These are phyloP conservation scores for Pulveroboletus sp. DNA, from an alignment of 768 basidiomycete genomes.

Conservation along the genomic window DNA sequence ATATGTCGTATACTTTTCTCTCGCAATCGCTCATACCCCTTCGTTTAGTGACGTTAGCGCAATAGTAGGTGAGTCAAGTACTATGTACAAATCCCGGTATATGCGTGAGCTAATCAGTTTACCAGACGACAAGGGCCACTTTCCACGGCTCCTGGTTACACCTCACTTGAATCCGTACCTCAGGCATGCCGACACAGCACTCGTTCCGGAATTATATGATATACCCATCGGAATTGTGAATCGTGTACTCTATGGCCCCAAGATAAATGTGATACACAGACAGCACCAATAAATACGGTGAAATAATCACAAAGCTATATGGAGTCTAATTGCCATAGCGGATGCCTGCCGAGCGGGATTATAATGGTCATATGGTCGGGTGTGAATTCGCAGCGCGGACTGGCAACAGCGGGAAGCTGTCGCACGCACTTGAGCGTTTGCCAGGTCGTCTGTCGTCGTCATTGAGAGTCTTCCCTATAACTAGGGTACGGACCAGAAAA, in stretches of 20 bases:
- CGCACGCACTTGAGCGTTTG: neutral
- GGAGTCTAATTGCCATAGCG: neutral
- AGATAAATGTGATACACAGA: conserved; percentile 13
- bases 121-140: conserved; percentile 54
- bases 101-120: conserved; percentile 9
- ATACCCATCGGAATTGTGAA: conserved; percentile 81
- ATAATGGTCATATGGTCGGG: conserved; percentile 8
- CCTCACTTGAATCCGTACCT: conserved; percentile 41
- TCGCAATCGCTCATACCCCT: conserved; percentile 71
- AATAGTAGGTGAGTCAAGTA: conserved; percentile 52
- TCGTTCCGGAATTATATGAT: conserved; percentile 69
- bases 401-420: neutral
- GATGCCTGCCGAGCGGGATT: conserved; percentile 9
- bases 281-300: conserved; percentile 17
- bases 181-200: conserved; percentile 39
- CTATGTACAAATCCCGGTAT: conserved; percentile 7
- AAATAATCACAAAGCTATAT: conserved; percentile 6
- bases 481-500: conserved; percentile 13
- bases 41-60: conserved; percentile 59
- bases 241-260: conserved; percentile 54
- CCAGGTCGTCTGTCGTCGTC: neutral
- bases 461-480: neutral
- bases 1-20: conserved; percentile 70
- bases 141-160: conserved; percentile 34
- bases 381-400: neutral